Evolutionary conservation across 2,329 filamentous ascomycete genomes (phyloP).

Genomic region (Dactylellina parvicollis): DNA sequence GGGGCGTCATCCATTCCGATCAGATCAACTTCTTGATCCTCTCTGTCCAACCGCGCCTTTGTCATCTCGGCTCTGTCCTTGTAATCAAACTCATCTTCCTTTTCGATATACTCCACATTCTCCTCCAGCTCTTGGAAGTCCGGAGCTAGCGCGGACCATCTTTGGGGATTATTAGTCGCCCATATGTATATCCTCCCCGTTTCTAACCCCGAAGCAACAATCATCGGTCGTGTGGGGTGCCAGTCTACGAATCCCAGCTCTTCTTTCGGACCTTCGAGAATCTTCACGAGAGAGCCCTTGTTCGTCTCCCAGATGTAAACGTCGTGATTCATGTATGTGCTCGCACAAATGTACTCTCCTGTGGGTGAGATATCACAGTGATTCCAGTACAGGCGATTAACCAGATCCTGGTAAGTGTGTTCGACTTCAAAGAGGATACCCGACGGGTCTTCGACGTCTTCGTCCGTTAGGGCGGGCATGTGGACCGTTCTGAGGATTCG

Average conservation of each 20-base stretch:
- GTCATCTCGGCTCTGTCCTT: constrained; percentile 94
- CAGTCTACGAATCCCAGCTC: constrained; percentile 96
- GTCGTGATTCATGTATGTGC: constrained; percentile 97
- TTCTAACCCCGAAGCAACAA: constrained; percentile 91
- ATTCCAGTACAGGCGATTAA: constrained; percentile 95
- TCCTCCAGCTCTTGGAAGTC: constrained; percentile 98
- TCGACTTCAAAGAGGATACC: constrained; percentile 90
- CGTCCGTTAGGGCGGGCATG: constrained; percentile 68
- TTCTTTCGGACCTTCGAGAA: constrained; percentile 95
- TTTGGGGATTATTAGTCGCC: constrained; percentile 93
- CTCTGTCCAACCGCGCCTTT: constrained; percentile 85
- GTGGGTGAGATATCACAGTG: constrained; percentile 94
- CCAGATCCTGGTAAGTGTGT: constrained; percentile 98
- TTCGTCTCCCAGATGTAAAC: constrained; percentile 98
- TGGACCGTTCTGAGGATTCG: constrained; percentile 93
- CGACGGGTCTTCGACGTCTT: constrained; percentile 66
- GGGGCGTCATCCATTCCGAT: constrained; percentile 66
- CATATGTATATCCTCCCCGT: constrained; percentile 94
- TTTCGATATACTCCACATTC: constrained; percentile 95
- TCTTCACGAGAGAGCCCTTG: constrained; percentile 92
- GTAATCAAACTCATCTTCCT: constrained; percentile 97
- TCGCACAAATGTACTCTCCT: constrained; percentile 94
- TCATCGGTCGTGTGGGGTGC: constrained; percentile 87
- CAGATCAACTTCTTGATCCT: constrained; percentile 94
- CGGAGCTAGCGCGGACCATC: constrained; percentile 95